Percentiles rank a stretch among this genome's conserved stretches.
phyloP scores from a whole-genome alignment of 1,139 yeast species.

The Fermentozyma sake region DNA sequence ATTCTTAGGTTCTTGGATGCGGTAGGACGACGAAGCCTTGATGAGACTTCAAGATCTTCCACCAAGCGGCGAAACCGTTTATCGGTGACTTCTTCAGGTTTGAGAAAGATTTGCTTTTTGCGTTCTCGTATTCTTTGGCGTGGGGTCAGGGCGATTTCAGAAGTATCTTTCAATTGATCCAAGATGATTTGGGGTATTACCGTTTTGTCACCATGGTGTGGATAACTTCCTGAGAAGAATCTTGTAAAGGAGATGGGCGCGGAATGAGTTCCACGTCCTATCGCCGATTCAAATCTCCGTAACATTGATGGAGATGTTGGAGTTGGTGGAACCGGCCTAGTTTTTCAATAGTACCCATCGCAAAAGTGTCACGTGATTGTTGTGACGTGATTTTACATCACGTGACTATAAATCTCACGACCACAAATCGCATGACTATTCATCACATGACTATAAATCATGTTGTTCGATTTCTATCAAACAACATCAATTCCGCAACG shows the following conservation, averaged over 20 bases:
- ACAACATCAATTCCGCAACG: too few species aligned
- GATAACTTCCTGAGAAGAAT: background rate
- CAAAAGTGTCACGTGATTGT: too few species aligned
- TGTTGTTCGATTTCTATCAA: too few species aligned
- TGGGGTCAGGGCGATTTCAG: constrained; percentile 8
- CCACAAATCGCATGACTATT: too few species aligned
- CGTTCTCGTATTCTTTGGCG: constrained; percentile 3
- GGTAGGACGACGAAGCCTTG: constrained; percentile 3
- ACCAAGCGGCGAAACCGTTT: constrained; percentile 10
- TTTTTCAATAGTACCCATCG: too few species aligned
- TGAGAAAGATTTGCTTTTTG: constrained; percentile 13
- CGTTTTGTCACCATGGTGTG: constrained; percentile 5
- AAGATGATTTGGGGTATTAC: constrained; percentile 13
- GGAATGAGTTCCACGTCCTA: too few species aligned
- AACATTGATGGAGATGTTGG: too few species aligned
- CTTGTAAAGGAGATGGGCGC: background rate
- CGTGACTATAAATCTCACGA: too few species aligned
- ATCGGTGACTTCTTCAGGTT: constrained; percentile 13
- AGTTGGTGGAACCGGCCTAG: too few species aligned
- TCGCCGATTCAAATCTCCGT: too few species aligned
- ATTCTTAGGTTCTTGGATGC: constrained; percentile 1
- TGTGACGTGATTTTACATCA: too few species aligned
- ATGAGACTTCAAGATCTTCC: constrained; percentile 6
- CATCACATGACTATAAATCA: too few species aligned
- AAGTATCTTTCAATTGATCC: constrained; percentile 11